Conservation (phyloP, 2,329 filamentous ascomycete species). For the Chaetomiaceae sp. region DNA sequence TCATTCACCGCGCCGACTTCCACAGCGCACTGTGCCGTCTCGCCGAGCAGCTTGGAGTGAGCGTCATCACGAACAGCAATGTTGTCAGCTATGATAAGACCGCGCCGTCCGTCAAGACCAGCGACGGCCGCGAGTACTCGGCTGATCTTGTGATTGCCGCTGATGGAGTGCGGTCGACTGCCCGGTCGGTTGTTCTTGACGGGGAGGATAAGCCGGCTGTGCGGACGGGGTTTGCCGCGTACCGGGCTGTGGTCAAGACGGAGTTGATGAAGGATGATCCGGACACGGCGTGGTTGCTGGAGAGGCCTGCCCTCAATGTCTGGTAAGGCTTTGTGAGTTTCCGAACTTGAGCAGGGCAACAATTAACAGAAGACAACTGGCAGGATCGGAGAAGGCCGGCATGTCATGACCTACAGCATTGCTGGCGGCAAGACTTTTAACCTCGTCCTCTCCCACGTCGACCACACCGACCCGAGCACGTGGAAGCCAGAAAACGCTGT, state of each 20-base stretch:
- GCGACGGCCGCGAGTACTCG: neutral
- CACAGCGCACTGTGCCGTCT: neutral
- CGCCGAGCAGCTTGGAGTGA: neutral
- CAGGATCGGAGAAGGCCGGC: neutral
- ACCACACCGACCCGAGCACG: neutral
- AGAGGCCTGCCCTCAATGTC: neutral
- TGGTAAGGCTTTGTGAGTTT: neutral
- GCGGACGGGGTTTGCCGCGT: neutral
- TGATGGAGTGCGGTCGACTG: neutral
- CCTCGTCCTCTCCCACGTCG: neutral
- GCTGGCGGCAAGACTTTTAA: neutral
- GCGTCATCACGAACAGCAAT: neutral
- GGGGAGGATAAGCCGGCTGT: neutral
- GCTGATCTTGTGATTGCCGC: neutral
- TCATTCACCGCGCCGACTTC: neutral
- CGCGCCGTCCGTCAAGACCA: neutral
- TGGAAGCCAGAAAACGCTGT: neutral
- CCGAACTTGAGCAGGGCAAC: too few relatives aligned
- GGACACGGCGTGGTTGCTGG: neutral
- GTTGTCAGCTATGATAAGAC: neutral
- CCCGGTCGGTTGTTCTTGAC: neutral
- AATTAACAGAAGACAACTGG: too few relatives aligned
- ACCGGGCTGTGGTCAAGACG: neutral
- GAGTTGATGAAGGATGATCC: neutral
- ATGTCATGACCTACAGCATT: neutral